Conservation (phyloP, 305 asterid genomes). For the Plantago lanceolata region DNA sequence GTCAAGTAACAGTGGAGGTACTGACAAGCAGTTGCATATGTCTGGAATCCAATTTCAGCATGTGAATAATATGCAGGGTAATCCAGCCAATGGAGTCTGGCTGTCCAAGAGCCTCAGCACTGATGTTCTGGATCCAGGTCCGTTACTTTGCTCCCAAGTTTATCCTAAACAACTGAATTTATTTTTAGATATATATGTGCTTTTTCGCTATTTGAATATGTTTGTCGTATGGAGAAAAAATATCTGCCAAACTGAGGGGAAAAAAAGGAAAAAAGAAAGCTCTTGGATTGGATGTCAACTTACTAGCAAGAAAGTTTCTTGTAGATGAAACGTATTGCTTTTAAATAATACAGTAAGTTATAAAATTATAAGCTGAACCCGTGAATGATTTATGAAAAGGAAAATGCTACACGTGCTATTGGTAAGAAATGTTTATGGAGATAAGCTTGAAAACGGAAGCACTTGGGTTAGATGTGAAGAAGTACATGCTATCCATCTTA, state of each 20-base stretch:
- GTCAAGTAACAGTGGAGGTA: constrained; percentile 37
- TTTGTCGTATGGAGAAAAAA: too few species aligned
- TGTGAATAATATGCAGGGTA: constrained; percentile 37
- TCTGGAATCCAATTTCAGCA: constrained; percentile 42
- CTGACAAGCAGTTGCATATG: constrained; percentile 38
- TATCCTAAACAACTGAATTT: background rate
- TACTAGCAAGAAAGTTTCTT: too few species aligned
- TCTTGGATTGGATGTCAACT: background rate
- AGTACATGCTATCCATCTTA: too few species aligned
- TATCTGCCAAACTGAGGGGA: too few species aligned
- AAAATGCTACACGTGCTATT: too few species aligned
- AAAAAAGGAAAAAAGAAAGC: background rate
- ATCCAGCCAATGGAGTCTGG: constrained; percentile 36
- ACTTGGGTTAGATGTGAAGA: too few species aligned
- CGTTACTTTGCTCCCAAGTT: constrained; percentile 23
- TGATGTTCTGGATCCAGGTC: constrained; percentile 54
- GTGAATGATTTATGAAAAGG: too few species aligned
- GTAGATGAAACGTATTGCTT: too few species aligned
- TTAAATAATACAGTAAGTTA: too few species aligned
- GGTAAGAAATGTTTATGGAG: too few species aligned
- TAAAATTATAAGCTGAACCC: background rate
- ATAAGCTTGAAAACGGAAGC: too few species aligned
- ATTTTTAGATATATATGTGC: background rate
- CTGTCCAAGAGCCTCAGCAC: constrained; percentile 41
- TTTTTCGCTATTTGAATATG: too few species aligned